Evolutionary conservation across 305 asterid species (phyloP).

Genomic region (Fraxinus sp.): DNA sequence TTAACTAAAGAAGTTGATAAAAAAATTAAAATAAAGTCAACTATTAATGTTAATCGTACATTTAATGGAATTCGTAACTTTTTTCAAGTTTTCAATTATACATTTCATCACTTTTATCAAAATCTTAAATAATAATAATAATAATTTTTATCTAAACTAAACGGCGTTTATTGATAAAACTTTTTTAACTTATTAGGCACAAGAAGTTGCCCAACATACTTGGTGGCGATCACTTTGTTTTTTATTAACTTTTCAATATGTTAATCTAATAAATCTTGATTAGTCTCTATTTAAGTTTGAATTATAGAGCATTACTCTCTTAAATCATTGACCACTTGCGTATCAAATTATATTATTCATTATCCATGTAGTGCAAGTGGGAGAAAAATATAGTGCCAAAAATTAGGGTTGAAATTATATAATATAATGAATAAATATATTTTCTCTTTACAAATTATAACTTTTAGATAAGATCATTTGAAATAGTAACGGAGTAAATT

Average conservation of each 20-base stretch:
- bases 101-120: too few species aligned
- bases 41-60: too few species aligned
- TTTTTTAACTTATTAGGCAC: not conserved
- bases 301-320: not conserved
- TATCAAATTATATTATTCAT: not conserved
- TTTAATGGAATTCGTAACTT: not conserved
- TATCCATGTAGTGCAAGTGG: not conserved
- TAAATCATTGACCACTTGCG: not conserved
- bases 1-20: too few species aligned
- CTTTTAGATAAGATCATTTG: not conserved
- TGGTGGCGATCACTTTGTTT: not conserved
- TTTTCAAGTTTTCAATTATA: not conserved
- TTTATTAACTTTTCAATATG: not conserved
- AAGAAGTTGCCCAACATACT: not conserved
- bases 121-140: too few species aligned
- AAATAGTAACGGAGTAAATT: too few species aligned
- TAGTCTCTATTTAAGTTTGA: not conserved
- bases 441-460: not conserved
- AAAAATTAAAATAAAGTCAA: not conserved
- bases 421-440: not conserved
- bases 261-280: not conserved
- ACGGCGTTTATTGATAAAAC: not conserved
- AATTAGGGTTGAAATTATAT: not conserved
- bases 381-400: not conserved
- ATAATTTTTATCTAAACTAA: too few species aligned